These are phyloP conservation scores for Flagelloscypha sp. DNA, from an alignment of 768 basidiomycete species.

Conservation along the genomic window DNA sequence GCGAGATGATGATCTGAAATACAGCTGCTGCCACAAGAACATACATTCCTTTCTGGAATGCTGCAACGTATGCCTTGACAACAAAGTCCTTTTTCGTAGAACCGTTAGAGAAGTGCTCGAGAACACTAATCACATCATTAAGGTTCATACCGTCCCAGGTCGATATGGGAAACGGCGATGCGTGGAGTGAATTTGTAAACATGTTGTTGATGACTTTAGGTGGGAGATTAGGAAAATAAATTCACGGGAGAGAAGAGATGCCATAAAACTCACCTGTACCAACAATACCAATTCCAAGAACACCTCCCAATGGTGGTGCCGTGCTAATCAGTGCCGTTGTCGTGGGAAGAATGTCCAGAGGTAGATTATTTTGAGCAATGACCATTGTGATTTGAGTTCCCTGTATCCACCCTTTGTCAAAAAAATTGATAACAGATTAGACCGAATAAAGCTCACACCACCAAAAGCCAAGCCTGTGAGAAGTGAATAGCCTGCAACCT, in stretches of 20 bases:
- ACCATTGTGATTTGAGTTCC: slow-evolving; percentile 17
- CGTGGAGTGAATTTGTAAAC: slow-evolving; percentile 10
- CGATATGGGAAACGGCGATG: slow-evolving; percentile 1
- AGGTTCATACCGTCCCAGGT: slow-evolving; percentile 10
- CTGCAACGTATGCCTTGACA: slow-evolving; percentile 13
- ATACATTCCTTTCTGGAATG: slow-evolving; percentile 14
- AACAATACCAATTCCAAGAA: slow-evolving; percentile 19
- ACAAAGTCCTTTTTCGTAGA: slow-evolving; percentile 7
- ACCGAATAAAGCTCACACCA: slow-evolving; percentile 9
- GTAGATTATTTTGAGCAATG: slow-evolving; percentile 18
- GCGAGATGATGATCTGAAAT: slow-evolving; percentile 13
- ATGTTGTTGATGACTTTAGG: slow-evolving; percentile 20
- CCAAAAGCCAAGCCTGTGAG: slow-evolving; percentile 17
- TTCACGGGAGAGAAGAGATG: background rate
- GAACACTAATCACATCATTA: slow-evolving; percentile 14
- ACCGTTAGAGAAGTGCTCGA: slow-evolving; percentile 8
- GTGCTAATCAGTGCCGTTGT: slow-evolving; percentile 17
- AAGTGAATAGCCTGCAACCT: slow-evolving; percentile 16
- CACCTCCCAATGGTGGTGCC: slow-evolving; percentile 16
- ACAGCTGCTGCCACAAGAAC: slow-evolving; percentile 16
- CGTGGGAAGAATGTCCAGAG: slow-evolving; percentile 15
- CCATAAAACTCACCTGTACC: slow-evolving; percentile 13
- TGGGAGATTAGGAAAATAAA: background rate
- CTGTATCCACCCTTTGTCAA: slow-evolving; percentile 2
- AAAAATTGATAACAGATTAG: background rate